Evolutionary conservation across 1,284 basidiomycete species (phyloP).

Genomic region (Sparassis latifolia): DNA sequence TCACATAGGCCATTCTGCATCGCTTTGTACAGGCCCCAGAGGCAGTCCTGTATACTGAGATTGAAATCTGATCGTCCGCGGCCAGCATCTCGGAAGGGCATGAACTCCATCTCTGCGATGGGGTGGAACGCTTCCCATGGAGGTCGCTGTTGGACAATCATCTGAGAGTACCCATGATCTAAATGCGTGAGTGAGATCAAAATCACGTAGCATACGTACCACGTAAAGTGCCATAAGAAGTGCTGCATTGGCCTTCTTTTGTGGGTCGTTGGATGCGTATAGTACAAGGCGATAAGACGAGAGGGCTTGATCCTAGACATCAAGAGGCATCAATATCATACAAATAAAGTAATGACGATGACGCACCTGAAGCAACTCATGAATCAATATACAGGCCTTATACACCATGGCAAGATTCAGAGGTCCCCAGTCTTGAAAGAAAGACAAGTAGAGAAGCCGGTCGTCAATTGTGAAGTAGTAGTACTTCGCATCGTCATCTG

Average conservation of each 20-base stretch:
- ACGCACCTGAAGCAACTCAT: slow-evolving; percentile 79
- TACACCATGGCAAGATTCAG: slow-evolving; percentile 90
- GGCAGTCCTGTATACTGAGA: slow-evolving; percentile 87
- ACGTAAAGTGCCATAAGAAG: slow-evolving; percentile 88
- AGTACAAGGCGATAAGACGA: slow-evolving; percentile 73
- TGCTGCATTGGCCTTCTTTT: slow-evolving; percentile 90
- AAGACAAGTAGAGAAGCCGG: slow-evolving; percentile 87
- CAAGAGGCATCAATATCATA: background rate
- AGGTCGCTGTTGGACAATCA: slow-evolving; percentile 88
- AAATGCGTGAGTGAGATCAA: background rate
- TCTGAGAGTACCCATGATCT: slow-evolving; percentile 37
- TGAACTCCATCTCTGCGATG: slow-evolving; percentile 84
- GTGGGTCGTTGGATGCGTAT: slow-evolving; percentile 83
- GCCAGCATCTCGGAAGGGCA: slow-evolving; percentile 95
- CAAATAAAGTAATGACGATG: background rate
- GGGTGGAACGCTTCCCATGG: slow-evolving; percentile 96
- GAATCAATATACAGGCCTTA: slow-evolving; percentile 89
- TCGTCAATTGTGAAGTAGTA: slow-evolving; percentile 90
- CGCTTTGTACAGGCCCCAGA: slow-evolving; percentile 95
- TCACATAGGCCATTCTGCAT: slow-evolving; percentile 86
- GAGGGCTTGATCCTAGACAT: slow-evolving; percentile 60
- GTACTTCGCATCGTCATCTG: slow-evolving; percentile 65
- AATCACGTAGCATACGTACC: slow-evolving; percentile 40
- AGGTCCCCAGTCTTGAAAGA: slow-evolving; percentile 94
- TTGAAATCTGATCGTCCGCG: slow-evolving; percentile 91